Evolutionary conservation across 176 grass and related monocot genomes (phyloP).

Genomic region (Otatea glauca): DNA sequence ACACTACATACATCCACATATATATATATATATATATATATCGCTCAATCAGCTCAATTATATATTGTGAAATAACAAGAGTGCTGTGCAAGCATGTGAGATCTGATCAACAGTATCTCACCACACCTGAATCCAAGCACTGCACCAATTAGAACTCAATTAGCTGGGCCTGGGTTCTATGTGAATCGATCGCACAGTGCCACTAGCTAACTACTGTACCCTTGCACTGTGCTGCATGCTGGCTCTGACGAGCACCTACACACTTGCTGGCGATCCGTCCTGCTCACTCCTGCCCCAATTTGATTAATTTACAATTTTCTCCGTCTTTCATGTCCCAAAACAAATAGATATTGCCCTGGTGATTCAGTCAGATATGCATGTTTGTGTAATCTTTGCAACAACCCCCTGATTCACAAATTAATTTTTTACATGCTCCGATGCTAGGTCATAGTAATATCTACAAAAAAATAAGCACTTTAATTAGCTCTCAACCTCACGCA

Average conservation of each 20-base stretch:
- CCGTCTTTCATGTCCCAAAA: background rate
- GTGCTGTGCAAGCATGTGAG: background rate
- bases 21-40: background rate
- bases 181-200: too few species aligned
- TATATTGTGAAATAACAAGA: background rate
- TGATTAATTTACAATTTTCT: too few species aligned
- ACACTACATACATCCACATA: background rate
- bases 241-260: background rate
- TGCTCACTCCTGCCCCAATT: background rate
- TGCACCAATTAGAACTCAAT: too few species aligned
- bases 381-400: background rate
- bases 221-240: background rate
- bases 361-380: background rate
- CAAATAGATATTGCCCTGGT: background rate
- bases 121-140: background rate
- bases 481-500: conserved; percentile 13
- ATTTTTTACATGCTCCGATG: background rate
- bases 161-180: too few species aligned
- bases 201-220: too few species aligned
- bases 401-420: background rate
- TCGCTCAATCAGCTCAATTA: background rate
- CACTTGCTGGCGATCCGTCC: background rate
- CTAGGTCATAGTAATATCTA: background rate
- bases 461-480: background rate
- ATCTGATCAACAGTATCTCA: background rate